Conservation (phyloP, 2,329 filamentous ascomycete genomes). For the Nakataea oryzae region DNA sequence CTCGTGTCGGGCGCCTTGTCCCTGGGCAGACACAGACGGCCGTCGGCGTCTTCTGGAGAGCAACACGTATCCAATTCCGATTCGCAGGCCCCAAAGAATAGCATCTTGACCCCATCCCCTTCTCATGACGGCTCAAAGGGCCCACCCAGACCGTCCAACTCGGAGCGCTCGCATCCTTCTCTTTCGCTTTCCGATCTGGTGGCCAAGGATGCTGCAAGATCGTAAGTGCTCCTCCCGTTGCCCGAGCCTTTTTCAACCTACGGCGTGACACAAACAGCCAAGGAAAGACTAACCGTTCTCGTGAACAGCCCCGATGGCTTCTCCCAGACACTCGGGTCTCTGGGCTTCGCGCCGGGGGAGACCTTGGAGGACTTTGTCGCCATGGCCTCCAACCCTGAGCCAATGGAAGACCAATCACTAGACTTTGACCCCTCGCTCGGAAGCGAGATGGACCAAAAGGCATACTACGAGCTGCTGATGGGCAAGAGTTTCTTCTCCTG, state of each 20-base stretch:
- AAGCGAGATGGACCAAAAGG: conserved; percentile 23
- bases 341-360: conserved; percentile 25
- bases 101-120: conserved; percentile 9
- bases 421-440: conserved; percentile 18
- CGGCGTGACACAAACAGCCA: neutral
- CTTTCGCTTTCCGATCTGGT: conserved; percentile 22
- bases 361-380: conserved; percentile 24
- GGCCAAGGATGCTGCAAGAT: conserved; percentile 22
- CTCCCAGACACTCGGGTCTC: conserved; percentile 22
- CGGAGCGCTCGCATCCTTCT: neutral
- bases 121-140: conserved; percentile 9
- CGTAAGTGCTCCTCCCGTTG: conserved; percentile 13
- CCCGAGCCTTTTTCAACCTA: neutral
- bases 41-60: neutral
- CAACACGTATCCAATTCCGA: neutral
- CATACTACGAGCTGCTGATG: conserved; percentile 27
- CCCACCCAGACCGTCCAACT: neutral
- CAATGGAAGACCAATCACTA: conserved; percentile 12
- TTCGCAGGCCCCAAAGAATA: conserved; percentile 1
- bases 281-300: neutral
- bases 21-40: neutral
- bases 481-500: conserved; percentile 13
- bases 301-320: conserved; percentile 18
- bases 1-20: neutral
- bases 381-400: conserved; percentile 24